Conservation (phyloP, 1,284 basidiomycete species). For the Phlebopus sp. region DNA sequence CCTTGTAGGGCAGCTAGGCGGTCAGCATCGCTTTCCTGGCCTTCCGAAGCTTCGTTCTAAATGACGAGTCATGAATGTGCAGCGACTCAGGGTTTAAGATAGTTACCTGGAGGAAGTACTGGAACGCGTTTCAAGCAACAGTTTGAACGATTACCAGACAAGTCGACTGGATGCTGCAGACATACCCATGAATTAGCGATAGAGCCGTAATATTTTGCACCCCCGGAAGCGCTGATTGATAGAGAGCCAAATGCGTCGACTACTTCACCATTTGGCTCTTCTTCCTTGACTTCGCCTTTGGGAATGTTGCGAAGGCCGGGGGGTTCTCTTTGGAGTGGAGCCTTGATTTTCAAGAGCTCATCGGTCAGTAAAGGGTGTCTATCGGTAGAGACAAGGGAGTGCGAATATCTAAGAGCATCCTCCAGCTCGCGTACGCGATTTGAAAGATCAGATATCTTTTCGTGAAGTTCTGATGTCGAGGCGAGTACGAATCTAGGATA, state of each 20-base stretch:
- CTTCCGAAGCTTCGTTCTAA: constrained; percentile 54
- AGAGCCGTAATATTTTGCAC: constrained; percentile 70
- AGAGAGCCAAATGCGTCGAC: constrained; percentile 76
- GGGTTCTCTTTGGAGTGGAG: constrained; percentile 65
- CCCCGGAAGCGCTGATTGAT: constrained; percentile 64
- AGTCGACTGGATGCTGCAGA: constrained; percentile 8
- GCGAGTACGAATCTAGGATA: constrained; percentile 69
- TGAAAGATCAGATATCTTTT: constrained; percentile 74
- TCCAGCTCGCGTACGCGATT: constrained; percentile 76
- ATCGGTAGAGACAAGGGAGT: constrained; percentile 57
- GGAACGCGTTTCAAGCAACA: constrained; percentile 8
- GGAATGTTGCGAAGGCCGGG: constrained; percentile 25
- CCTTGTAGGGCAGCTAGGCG: constrained; percentile 48
- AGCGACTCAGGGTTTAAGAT: constrained; percentile 6
- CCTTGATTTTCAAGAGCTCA: constrained; percentile 68
- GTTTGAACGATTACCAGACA: neutral
- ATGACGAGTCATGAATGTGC: constrained; percentile 27
- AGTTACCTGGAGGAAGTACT: constrained; percentile 72
- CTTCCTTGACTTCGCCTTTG: constrained; percentile 44
- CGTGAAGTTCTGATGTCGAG: constrained; percentile 77
- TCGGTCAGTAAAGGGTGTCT: constrained; percentile 65
- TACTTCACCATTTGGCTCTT: constrained; percentile 64
- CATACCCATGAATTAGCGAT: constrained; percentile 76
- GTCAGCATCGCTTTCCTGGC: constrained; percentile 48
- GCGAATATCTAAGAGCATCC: constrained; percentile 61